Evolutionary conservation across 345 rosid species (phyloP).

Genomic region (Leavenworthia alabamica): DNA sequence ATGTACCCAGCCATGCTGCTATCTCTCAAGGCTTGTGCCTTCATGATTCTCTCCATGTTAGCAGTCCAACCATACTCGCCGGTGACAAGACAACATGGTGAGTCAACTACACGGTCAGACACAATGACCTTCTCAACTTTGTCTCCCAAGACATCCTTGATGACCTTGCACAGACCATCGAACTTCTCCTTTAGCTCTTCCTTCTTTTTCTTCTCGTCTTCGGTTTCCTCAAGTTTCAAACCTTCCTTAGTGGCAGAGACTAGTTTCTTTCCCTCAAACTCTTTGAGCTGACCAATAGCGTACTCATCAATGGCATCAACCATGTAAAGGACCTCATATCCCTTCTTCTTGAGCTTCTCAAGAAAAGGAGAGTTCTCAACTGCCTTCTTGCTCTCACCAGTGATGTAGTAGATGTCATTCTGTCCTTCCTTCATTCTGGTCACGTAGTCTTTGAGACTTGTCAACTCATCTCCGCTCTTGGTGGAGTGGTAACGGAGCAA

Average conservation of each 20-base stretch:
- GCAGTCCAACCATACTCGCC: constrained; percentile 91
- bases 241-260: constrained; percentile 90
- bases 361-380: constrained; percentile 94
- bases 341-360: constrained; percentile 83
- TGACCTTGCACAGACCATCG: constrained; percentile 82
- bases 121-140: constrained; percentile 77
- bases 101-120: constrained; percentile 78
- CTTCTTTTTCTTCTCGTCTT: constrained; percentile 68
- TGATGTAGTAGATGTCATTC: constrained; percentile 70
- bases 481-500: constrained; percentile 79
- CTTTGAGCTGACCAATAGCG: constrained; percentile 80
- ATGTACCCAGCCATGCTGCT: constrained; percentile 89
- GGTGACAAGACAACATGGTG: constrained; percentile 80
- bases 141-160: constrained; percentile 76
- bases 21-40: constrained; percentile 79
- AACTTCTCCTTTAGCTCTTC: constrained; percentile 57
- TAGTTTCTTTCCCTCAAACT: constrained; percentile 77
- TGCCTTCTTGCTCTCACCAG: constrained; percentile 92
- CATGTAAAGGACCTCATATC: constrained; percentile 73
- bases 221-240: constrained; percentile 62
- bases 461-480: constrained; percentile 82
- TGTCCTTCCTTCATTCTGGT: constrained; percentile 94
- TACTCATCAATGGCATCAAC: constrained; percentile 89
- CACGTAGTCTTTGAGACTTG: constrained; percentile 84
- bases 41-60: constrained; percentile 93